Conservation (phyloP, 768 basidiomycete species). For the Russula griseocarnosa region DNA sequence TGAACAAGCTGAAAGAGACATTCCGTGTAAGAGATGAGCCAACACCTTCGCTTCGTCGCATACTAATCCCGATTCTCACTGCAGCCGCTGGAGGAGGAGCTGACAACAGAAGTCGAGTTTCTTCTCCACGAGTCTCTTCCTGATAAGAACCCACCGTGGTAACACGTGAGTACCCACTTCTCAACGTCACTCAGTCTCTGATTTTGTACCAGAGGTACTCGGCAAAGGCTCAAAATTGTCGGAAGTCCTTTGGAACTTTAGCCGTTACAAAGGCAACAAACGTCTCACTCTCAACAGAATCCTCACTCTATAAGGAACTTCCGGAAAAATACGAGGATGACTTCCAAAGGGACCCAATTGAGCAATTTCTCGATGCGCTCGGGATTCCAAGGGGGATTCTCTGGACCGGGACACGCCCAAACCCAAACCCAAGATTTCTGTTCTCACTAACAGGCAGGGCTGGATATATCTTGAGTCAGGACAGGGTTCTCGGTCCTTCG, state of each 20-base stretch:
- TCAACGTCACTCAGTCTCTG: neutral
- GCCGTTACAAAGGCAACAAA: neutral
- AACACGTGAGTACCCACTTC: slow-evolving; percentile 1
- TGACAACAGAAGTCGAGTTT: slow-evolving; percentile 6
- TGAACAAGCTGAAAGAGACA: neutral
- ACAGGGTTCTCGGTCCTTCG: slow-evolving; percentile 1
- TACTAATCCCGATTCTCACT: neutral
- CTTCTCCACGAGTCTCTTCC: slow-evolving; percentile 6
- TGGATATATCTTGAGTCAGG: slow-evolving; percentile 15
- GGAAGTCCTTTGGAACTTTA: slow-evolving; percentile 26
- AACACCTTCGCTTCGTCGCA: too few species aligned
- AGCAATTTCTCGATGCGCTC: neutral
- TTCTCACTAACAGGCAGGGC: slow-evolving; percentile 12
- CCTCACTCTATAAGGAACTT: slow-evolving; percentile 14
- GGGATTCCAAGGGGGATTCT: too few species aligned
- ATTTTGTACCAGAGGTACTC: slow-evolving; percentile 5
- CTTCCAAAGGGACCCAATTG: neutral
- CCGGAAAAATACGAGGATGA: neutral
- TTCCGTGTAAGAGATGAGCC: neutral
- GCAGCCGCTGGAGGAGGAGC: neutral
- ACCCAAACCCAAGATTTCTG: neutral
- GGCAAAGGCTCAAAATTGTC: neutral
- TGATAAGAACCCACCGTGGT: neutral
- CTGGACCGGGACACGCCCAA: too few species aligned
- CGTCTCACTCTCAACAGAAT: slow-evolving; percentile 18